phyloP scores from a whole-genome alignment of 1,139 yeast genomes.

The Diutina pseudorugosa region DNA sequence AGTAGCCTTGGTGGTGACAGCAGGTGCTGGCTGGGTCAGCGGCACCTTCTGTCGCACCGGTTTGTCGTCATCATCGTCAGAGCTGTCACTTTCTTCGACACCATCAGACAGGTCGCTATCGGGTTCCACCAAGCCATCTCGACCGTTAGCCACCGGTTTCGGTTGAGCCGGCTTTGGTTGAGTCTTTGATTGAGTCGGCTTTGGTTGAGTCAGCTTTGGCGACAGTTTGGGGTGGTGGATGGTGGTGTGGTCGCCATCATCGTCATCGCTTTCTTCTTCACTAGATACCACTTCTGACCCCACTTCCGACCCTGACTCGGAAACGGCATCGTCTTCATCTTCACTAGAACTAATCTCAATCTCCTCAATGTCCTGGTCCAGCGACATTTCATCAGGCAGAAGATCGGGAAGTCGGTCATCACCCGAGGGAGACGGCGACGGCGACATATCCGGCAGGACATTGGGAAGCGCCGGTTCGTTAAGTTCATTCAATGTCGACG shows the following conservation, averaged over 20 bases:
- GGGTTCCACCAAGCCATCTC: not conserved
- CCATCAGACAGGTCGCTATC: not conserved
- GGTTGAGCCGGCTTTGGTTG: not conserved
- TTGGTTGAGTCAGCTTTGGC: not conserved
- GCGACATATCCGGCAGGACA: not conserved
- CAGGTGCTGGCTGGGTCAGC: not conserved
- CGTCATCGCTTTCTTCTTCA: not conserved
- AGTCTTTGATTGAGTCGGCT: too few species aligned
- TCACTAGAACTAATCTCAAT: not conserved
- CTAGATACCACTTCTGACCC: too few species aligned
- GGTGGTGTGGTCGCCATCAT: not conserved
- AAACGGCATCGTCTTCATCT: too few species aligned
- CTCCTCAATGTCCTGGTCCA: not conserved
- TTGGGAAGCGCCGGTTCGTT: not conserved
- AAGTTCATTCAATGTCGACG: not conserved
- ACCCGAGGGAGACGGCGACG: not conserved
- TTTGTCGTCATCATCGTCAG: not conserved
- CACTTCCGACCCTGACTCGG: not conserved
- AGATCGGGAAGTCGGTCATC: not conserved
- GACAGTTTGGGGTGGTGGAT: not conserved
- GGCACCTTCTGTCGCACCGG: not conserved
- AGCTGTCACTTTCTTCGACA: not conserved
- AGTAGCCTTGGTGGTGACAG: not conserved
- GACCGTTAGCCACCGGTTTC: not conserved
- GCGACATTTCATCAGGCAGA: not conserved